These are phyloP conservation scores for Nidula microcarpa DNA, from an alignment of 768 basidiomycete species.

Conservation along the genomic window DNA sequence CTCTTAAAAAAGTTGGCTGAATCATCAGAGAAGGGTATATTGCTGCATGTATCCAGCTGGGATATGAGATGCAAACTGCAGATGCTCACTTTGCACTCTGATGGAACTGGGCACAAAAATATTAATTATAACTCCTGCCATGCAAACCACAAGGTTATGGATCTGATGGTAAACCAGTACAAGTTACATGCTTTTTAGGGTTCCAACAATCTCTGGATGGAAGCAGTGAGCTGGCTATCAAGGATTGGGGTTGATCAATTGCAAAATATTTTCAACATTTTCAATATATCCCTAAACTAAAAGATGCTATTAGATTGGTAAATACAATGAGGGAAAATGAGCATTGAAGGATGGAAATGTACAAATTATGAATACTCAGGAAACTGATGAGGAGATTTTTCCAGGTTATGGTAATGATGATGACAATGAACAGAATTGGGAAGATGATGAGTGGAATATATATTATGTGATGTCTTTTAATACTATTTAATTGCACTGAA, in stretches of 20 bases:
- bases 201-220: conserved; percentile 12
- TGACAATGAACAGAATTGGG: too few relatives aligned
- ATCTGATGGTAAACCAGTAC: conserved; percentile 3
- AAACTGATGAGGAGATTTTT: too few relatives aligned
- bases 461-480: too few relatives aligned
- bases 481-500: too few relatives aligned
- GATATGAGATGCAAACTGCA: conserved; percentile 12
- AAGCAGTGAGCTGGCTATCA: conserved; percentile 13
- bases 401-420: too few relatives aligned
- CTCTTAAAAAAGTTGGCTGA: conserved; percentile 5
- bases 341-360: too few relatives aligned
- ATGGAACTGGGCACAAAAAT: conserved; percentile 13
- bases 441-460: too few relatives aligned
- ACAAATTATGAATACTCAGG: too few relatives aligned
- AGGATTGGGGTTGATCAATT: conserved; percentile 12
- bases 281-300: conserved; percentile 10
- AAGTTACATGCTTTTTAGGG: conserved; percentile 13
- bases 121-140: conserved; percentile 16
- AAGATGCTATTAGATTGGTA: too few relatives aligned
- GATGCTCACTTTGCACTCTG: conserved; percentile 10
- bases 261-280: conserved; percentile 10
- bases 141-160: conserved; percentile 12
- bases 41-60: conserved; percentile 18
- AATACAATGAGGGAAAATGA: too few relatives aligned
- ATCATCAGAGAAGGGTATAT: conserved; percentile 14